phyloP scores from a whole-genome alignment of 2,329 filamentous ascomycete genomes.

The Ascochyta rabiei region DNA sequence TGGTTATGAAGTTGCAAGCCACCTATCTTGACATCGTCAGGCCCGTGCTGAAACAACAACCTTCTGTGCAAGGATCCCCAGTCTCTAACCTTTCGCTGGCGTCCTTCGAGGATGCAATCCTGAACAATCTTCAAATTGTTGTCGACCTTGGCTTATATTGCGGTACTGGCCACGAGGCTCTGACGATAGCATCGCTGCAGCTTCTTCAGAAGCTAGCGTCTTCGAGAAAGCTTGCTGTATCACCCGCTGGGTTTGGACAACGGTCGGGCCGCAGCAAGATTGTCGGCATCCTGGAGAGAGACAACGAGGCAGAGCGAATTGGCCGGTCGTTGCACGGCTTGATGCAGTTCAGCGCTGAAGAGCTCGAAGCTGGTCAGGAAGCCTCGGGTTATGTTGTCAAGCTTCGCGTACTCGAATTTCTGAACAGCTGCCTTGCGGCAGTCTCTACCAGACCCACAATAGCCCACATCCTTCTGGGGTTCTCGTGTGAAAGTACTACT shows the following conservation, averaged over 20 bases:
- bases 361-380: constrained; percentile 72
- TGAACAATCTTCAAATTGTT: constrained; percentile 79
- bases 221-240: constrained; percentile 78
- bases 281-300: constrained; percentile 83
- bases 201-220: constrained; percentile 86
- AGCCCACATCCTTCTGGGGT: constrained; percentile 88
- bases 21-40: constrained; percentile 91
- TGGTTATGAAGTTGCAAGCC: constrained; percentile 83
- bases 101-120: constrained; percentile 90
- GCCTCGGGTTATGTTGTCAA: constrained; percentile 82
- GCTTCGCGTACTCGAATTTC: constrained; percentile 81
- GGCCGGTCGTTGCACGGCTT: constrained; percentile 73
- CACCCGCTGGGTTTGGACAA: constrained; percentile 67
- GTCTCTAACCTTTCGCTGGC: constrained; percentile 78
- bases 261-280: constrained; percentile 78
- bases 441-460: constrained; percentile 81
- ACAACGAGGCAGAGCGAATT: constrained; percentile 81
- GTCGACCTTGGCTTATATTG: constrained; percentile 87
- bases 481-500: constrained; percentile 74
- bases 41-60: constrained; percentile 73
- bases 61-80: constrained; percentile 62
- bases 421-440: constrained; percentile 78
- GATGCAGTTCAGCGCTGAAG: constrained; percentile 68
- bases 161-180: constrained; percentile 78
- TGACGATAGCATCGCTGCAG: constrained; percentile 80